phyloP scores from a whole-genome alignment of 148 eudicot genomes.

The Gaultheria prostrata region DNA sequence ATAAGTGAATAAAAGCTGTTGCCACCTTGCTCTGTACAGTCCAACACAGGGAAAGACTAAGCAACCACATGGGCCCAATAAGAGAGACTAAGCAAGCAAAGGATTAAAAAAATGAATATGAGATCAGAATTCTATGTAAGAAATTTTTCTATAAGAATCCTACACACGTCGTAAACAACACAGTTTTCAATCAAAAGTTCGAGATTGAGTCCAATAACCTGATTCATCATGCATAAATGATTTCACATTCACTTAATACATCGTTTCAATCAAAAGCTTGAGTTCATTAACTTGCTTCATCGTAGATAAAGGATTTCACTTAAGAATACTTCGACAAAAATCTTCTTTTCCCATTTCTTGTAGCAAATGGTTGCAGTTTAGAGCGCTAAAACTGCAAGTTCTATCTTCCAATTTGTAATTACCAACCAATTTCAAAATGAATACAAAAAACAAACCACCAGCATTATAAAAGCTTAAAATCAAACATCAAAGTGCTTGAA shows the following conservation, averaged over 20 bases:
- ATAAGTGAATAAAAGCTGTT: background rate
- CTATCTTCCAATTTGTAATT: background rate
- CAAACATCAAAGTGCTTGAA: background rate
- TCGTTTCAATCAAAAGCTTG: background rate
- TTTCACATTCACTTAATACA: background rate
- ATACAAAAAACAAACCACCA: background rate
- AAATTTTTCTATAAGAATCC: no score
- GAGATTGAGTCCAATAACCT: no score
- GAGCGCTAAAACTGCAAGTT: background rate
- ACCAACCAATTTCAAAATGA: background rate
- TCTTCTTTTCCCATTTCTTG: background rate
- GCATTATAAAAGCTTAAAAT: background rate
- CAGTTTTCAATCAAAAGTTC: background rate
- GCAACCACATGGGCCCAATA: background rate
- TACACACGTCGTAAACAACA: background rate
- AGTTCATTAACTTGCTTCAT: conserved; percentile 5
- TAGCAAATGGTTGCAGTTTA: background rate
- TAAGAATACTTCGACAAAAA: background rate
- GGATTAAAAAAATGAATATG: background rate
- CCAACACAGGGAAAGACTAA: background rate
- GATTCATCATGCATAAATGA: no score
- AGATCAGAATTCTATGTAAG: no score
- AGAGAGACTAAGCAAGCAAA: conserved; percentile 12
- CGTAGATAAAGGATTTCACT: background rate
- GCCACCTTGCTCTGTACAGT: background rate